These are phyloP conservation scores for Debaryomyces robertsiae DNA, from an alignment of 1,139 yeast genomes.

Conservation along the genomic window DNA sequence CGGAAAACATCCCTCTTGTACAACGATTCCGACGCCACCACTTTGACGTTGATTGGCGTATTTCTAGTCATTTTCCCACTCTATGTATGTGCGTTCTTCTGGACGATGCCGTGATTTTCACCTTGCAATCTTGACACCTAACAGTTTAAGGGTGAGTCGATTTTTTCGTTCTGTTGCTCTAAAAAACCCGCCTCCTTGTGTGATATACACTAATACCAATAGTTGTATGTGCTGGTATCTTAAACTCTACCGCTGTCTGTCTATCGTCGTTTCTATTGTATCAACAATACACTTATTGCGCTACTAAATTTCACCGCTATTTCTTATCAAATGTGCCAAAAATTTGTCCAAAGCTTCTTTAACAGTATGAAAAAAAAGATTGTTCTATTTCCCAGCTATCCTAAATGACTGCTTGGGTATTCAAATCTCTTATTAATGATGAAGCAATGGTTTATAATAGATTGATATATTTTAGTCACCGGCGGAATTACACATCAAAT, in stretches of 20 bases:
- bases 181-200: neutral
- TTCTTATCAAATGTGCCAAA: constrained; percentile 1
- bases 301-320: constrained; percentile 2
- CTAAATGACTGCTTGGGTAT: constrained; percentile 2
- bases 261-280: neutral
- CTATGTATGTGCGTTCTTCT: neutral
- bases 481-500: constrained; percentile 8
- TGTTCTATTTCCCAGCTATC: constrained; percentile 1
- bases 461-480: constrained; percentile 1
- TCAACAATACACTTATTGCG: constrained; percentile 2
- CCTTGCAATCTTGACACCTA: constrained; percentile 3
- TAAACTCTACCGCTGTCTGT: neutral
- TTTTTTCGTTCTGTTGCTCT: neutral
- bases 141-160: neutral
- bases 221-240: neutral
- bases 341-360: constrained; percentile 4
- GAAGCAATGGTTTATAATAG: constrained; percentile 3
- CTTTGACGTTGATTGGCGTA: constrained; percentile 62
- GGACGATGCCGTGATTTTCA: constrained; percentile 1
- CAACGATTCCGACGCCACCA: constrained; percentile 94
- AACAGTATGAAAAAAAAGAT: constrained; percentile 5
- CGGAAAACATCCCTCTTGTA: constrained; percentile 94
- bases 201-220: no score
- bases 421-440: constrained; percentile 2
- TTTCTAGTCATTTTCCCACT: constrained; percentile 19